Conservation (phyloP, 441 rosid species). For the Brassica balearica region DNA sequence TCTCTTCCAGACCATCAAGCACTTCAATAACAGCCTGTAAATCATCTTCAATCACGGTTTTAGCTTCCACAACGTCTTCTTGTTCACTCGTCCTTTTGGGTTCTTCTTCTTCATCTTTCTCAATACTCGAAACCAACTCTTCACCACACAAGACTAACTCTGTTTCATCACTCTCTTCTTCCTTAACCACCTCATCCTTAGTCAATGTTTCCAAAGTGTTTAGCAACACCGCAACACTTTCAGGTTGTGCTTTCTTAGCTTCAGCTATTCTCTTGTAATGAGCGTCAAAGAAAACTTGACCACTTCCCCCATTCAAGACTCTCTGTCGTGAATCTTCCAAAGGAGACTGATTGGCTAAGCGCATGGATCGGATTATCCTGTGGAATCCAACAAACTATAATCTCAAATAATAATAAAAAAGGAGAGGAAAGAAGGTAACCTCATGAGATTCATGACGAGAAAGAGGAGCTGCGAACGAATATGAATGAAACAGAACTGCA, state of each 20-base stretch:
- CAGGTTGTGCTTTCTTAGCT: slow-evolving; percentile 48
- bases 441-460: slow-evolving; percentile 32
- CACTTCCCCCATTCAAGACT: slow-evolving; percentile 74
- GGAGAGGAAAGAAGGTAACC: slow-evolving; percentile 29
- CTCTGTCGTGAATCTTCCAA: slow-evolving; percentile 70
- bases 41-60: slow-evolving; percentile 9
- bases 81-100: not conserved
- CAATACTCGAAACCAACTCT: slow-evolving; percentile 19
- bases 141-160: slow-evolving; percentile 13
- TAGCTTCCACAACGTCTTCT: not conserved
- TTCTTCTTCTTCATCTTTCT: slow-evolving; percentile 18
- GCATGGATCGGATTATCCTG: slow-evolving; percentile 59
- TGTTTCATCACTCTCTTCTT: slow-evolving; percentile 17
- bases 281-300: slow-evolving; percentile 78
- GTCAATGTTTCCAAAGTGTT: slow-evolving; percentile 3
- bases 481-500: slow-evolving; percentile 36
- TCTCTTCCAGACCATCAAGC: not conserved
- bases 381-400: slow-evolving; percentile 24
- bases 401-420: not conserved
- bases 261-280: slow-evolving; percentile 51
- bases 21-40: slow-evolving; percentile 17
- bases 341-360: slow-evolving; percentile 58
- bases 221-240: slow-evolving; percentile 1
- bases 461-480: slow-evolving; percentile 35
- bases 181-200: slow-evolving; percentile 11